These are phyloP conservation scores for Tulasnella sp. DNA, from an alignment of 768 basidiomycete species.

Conservation along the genomic window DNA sequence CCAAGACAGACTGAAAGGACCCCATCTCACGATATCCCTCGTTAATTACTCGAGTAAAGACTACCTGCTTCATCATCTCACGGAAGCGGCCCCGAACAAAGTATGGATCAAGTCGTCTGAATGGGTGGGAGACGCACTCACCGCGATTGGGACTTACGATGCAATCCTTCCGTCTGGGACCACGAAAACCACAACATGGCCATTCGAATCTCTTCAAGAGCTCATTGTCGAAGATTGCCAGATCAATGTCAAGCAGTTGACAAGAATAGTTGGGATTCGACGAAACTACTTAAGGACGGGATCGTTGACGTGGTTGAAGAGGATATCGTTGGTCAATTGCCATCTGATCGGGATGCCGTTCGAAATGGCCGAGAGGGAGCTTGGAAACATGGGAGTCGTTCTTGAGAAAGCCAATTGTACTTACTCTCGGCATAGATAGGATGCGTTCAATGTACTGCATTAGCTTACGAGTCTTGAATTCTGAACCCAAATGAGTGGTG, in stretches of 20 bases:
- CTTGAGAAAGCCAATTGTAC: not conserved
- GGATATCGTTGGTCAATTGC: not conserved
- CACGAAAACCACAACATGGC: not conserved
- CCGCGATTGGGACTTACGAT: not conserved
- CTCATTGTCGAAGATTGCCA: not conserved
- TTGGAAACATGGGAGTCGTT: not conserved
- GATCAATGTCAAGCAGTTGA: not conserved
- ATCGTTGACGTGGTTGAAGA: not conserved
- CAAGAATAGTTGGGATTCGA: not conserved
- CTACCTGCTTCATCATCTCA: not conserved
- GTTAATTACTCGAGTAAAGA: not conserved
- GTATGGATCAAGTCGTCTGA: not conserved
- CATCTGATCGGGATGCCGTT: not conserved
- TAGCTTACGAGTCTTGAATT: no score
- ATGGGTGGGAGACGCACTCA: not conserved
- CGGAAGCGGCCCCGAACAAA: not conserved
- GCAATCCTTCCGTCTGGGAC: not conserved
- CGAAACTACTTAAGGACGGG: not conserved
- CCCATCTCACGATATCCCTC: not conserved
- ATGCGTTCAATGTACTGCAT: no score
- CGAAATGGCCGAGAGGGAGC: not conserved
- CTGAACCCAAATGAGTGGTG: not conserved
- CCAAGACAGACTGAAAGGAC: not conserved
- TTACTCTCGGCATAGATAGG: not conserved
- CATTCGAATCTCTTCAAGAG: not conserved